Evolutionary conservation across 2,329 filamentous ascomycete genomes (phyloP).

Genomic region (Zelopaecilomyces penicillatus): DNA sequence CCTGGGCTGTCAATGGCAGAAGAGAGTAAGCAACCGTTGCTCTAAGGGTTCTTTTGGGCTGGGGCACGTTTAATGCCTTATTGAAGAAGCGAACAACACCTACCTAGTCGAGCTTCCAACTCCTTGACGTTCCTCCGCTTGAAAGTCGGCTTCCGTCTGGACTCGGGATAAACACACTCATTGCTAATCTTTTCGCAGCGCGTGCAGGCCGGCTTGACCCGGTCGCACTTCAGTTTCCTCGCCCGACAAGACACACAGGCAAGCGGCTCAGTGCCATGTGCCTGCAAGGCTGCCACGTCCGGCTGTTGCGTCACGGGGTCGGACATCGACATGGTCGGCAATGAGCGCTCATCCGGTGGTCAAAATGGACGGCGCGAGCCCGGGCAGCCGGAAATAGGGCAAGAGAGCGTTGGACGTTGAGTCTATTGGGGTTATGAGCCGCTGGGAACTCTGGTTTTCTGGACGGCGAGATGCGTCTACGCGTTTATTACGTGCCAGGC

Average conservation of each 20-base stretch:
- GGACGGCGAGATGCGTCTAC: too few relatives aligned
- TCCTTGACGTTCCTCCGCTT: slow-evolving; percentile 88
- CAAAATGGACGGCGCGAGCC: too few relatives aligned
- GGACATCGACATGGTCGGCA: too few relatives aligned
- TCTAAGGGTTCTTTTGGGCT: slow-evolving; percentile 1
- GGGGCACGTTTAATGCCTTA: neutral
- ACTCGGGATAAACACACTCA: slow-evolving; percentile 82
- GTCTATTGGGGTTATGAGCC: too few relatives aligned
- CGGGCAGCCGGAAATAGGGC: too few relatives aligned
- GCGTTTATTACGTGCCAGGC: too few relatives aligned
- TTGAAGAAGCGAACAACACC: slow-evolving; percentile 11
- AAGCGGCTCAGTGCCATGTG: slow-evolving; percentile 39
- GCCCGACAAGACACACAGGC: slow-evolving; percentile 78
- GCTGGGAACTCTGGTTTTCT: too few relatives aligned
- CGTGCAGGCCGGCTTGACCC: slow-evolving; percentile 66
- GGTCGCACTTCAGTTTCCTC: slow-evolving; percentile 83
- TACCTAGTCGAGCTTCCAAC: slow-evolving; percentile 79
- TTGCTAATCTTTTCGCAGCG: slow-evolving; percentile 68
- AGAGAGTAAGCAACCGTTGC: neutral
- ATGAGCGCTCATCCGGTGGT: too few relatives aligned
- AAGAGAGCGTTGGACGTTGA: too few relatives aligned
- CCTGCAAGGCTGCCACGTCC: neutral
- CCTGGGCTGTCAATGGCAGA: slow-evolving; percentile 51
- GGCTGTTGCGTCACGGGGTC: too few relatives aligned
- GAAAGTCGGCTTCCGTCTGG: slow-evolving; percentile 76